Conservation (phyloP, 768 basidiomycete genomes). For the Kwoniella europaea region DNA sequence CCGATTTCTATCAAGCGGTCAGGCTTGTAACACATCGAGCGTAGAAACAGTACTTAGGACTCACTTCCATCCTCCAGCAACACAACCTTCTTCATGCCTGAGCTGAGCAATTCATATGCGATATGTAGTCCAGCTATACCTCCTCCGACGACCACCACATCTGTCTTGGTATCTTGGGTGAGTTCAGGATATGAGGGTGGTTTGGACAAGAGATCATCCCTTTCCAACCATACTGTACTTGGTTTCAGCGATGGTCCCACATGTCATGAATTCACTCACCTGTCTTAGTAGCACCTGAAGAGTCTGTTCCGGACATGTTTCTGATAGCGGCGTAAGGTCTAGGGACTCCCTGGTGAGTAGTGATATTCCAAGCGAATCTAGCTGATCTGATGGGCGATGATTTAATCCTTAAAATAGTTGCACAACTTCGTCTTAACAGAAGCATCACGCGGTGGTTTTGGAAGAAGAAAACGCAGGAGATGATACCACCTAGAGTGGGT, state of each 20-base stretch:
- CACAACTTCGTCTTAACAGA: neutral
- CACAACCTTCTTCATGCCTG: conserved; percentile 32
- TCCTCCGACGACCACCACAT: conserved; percentile 33
- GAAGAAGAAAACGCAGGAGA: neutral
- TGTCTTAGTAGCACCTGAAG: conserved; percentile 16
- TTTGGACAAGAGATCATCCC: conserved; percentile 30
- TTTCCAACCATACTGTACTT: conserved; percentile 30
- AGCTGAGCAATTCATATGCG: conserved; percentile 32
- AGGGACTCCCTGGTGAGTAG: neutral
- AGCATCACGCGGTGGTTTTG: conserved; percentile 1
- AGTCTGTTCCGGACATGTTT: conserved; percentile 22
- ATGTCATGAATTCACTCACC: conserved; percentile 9
- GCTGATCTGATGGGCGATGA: neutral
- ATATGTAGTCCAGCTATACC: conserved; percentile 39
- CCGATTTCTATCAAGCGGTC: conserved; percentile 25
- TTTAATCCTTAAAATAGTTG: neutral
- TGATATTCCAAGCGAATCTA: neutral
- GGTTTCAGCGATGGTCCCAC: too few species aligned
- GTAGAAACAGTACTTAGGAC: neutral
- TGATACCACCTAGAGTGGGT: neutral
- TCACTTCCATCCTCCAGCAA: conserved; percentile 41
- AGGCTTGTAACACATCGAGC: neutral
- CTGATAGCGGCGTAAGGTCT: neutral
- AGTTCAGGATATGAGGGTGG: conserved; percentile 25
- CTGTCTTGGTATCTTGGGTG: conserved; percentile 18